Evolutionary conservation across 2,329 filamentous ascomycete species (phyloP).

Genomic region (Fusarium abutilonis): DNA sequence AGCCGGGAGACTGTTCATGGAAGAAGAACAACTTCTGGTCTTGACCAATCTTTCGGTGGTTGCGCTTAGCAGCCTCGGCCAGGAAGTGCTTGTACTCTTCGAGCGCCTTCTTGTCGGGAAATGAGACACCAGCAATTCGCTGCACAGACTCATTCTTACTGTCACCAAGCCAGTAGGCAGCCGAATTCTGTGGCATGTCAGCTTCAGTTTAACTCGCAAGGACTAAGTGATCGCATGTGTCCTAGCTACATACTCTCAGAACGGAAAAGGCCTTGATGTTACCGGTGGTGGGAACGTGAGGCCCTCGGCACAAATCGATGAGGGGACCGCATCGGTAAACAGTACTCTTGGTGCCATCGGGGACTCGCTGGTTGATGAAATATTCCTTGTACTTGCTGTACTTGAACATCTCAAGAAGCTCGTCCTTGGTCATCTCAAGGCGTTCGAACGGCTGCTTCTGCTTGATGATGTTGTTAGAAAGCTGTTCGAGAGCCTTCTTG

Average conservation of each 20-base stretch:
- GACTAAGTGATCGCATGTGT: background rate
- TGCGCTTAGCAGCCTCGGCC: constrained; percentile 96
- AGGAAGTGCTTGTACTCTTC: constrained; percentile 93
- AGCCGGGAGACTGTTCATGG: constrained; percentile 91
- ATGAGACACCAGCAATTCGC: constrained; percentile 95
- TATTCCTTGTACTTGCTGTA: constrained; percentile 99
- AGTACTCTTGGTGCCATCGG: constrained; percentile 88
- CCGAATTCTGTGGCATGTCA: constrained; percentile 66
- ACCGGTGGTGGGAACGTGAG: constrained; percentile 90
- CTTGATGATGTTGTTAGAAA: constrained; percentile 87
- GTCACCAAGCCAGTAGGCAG: constrained; percentile 93
- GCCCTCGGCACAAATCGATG: constrained; percentile 94
- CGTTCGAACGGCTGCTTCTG: constrained; percentile 97
- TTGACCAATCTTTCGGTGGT: constrained; percentile 91
- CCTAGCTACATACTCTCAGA: constrained; percentile 70
- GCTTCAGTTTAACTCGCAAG: background rate
- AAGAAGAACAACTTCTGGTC: constrained; percentile 99
- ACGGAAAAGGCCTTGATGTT: constrained; percentile 95
- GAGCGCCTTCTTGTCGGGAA: constrained; percentile 94
- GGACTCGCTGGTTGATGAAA: constrained; percentile 78
- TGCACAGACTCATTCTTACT: constrained; percentile 94
- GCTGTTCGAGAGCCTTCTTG: constrained; percentile 84
- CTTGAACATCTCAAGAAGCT: constrained; percentile 92
- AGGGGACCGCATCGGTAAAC: constrained; percentile 94
- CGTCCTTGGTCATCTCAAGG: constrained; percentile 86